Base-by-base conservation (phyloP, 306 rosid species). In the Mimosa pudica region DNA sequence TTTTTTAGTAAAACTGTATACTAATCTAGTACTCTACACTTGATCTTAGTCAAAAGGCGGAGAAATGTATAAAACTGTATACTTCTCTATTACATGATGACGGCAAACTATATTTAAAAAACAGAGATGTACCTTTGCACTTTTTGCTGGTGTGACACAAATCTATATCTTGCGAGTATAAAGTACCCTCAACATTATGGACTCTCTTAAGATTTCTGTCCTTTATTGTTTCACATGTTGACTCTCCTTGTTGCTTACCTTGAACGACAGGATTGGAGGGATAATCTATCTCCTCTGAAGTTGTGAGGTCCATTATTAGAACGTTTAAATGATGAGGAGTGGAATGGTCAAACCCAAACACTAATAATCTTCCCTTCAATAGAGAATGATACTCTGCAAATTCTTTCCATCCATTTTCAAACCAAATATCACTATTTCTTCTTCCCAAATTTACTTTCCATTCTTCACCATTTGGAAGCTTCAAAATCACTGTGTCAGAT, bases 351-450 rank as follows among this genome's bases (percentile, higher is more conserved):
- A 58, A 86, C 69, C 41, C 33, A n/a, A 84, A 81, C 42, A 80
- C 67, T 46, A 84, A 10, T 16, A 86, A 35, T 32, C 79, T 73
- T 0, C 87, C 85, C 33, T 69, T 10, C 8, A 24, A 32, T 16
- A 86, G 69, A 18, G 81, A 81, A 36, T 79, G 82, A 42, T 64
- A 11, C 20, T 78, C 41, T 24, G 63, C 70, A 72, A 86, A 81
- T 64, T 84, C 84, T 66, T 44, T 68, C 87, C 87, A 86, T 63
- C 87, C 89, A 10, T 79, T 81, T 9, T 78, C 60, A 45, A 86
- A 74, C 79, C 85, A 83, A 2, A 81, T 55, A 13, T 61, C 76
- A 6, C 75, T 73, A 49, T 49, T 12, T 16, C 14, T 4, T 33
- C 74, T 83, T 30, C 20, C 84, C 78, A 86, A 48, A 16, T 32